These are phyloP conservation scores for Hygrophila difformis DNA, from an alignment of 257 asterid genomes.

Conservation along the genomic window DNA sequence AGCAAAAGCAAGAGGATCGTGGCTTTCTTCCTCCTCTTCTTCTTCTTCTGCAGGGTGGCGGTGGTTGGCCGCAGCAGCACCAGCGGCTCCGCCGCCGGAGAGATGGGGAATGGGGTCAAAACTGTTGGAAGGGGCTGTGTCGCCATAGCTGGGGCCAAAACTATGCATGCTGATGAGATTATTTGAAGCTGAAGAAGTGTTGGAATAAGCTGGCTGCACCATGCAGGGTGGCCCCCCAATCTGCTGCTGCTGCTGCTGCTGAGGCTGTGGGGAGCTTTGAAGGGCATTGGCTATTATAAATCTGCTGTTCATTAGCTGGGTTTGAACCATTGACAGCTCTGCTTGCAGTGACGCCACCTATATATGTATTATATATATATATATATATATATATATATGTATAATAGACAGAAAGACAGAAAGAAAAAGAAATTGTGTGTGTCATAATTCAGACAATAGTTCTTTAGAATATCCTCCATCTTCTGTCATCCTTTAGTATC, in stretches of 20 bases:
- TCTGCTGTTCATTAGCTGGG: slow-evolving; percentile 59
- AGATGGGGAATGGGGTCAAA: slow-evolving; percentile 36
- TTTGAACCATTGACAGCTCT: slow-evolving; percentile 67
- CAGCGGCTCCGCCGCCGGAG: neutral
- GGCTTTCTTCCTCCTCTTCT: slow-evolving; percentile 51
- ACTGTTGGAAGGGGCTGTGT: slow-evolving; percentile 25
- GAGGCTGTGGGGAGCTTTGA: slow-evolving; percentile 27
- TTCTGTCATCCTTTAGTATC: too few relatives aligned
- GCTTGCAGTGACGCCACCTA: slow-evolving; percentile 77
- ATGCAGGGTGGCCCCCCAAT: slow-evolving; percentile 1
- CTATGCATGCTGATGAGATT: slow-evolving; percentile 33
- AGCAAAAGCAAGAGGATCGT: slow-evolving; percentile 45
- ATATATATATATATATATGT: neutral
- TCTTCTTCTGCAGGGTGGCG: slow-evolving; percentile 21
- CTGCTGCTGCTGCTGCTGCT: slow-evolving; percentile 20
- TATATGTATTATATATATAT: neutral
- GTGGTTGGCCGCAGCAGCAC: neutral
- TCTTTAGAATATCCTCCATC: too few relatives aligned
- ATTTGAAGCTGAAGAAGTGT: slow-evolving; percentile 60
- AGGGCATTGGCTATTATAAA: slow-evolving; percentile 50
- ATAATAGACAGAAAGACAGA: neutral
- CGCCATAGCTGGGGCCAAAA: slow-evolving; percentile 34
- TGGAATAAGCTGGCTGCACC: slow-evolving; percentile 57
- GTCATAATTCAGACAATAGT: too few relatives aligned
- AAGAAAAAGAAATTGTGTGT: too few relatives aligned